Percentiles rank a stretch among this genome's conserved stretches.
phyloP scores from a whole-genome alignment of 805 yeast species.

The Ogataea thermomethanolica region DNA sequence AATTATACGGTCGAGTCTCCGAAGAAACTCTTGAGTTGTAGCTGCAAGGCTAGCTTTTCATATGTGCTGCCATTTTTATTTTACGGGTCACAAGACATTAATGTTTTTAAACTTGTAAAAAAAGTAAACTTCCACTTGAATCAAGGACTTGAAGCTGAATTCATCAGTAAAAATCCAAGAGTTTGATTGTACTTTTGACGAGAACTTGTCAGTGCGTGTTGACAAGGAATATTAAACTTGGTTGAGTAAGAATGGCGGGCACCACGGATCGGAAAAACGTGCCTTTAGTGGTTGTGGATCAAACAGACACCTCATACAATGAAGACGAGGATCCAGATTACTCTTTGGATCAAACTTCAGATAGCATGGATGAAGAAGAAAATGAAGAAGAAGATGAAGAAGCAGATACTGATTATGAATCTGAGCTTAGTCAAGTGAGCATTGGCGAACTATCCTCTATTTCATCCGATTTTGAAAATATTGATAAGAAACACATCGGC shows the following conservation, averaged over 20 bases:
- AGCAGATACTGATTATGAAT: slow-evolving; percentile 16
- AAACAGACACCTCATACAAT: slow-evolving; percentile 24
- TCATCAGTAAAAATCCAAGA: background rate
- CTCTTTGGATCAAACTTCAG: slow-evolving; percentile 15
- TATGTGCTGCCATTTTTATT: slow-evolving; percentile 2
- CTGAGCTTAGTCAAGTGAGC: slow-evolving; percentile 16
- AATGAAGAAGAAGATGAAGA: slow-evolving; percentile 3
- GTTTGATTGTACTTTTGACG: background rate
- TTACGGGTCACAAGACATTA: slow-evolving; percentile 9
- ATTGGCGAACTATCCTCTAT: slow-evolving; percentile 15
- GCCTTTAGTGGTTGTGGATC: slow-evolving; percentile 12
- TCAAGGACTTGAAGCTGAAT: background rate
- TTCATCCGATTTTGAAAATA: slow-evolving; percentile 12
- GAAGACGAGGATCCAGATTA: slow-evolving; percentile 30
- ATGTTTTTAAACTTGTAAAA: slow-evolving; percentile 7
- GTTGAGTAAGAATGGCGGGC: background rate
- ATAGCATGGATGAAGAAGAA: slow-evolving; percentile 8
- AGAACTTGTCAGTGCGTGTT: background rate
- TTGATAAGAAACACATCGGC: slow-evolving; percentile 2
- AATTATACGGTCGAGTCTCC: slow-evolving; percentile 61
- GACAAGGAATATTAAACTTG: background rate
- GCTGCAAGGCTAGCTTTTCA: background rate
- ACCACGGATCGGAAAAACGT: background rate
- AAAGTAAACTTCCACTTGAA: background rate
- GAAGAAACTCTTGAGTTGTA: slow-evolving; percentile 56